Evolutionary conservation across 768 basidiomycete species (phyloP), one percentile per base, ranked within the genome.

Genomic region (Podaxis pistillaris): DNA sequence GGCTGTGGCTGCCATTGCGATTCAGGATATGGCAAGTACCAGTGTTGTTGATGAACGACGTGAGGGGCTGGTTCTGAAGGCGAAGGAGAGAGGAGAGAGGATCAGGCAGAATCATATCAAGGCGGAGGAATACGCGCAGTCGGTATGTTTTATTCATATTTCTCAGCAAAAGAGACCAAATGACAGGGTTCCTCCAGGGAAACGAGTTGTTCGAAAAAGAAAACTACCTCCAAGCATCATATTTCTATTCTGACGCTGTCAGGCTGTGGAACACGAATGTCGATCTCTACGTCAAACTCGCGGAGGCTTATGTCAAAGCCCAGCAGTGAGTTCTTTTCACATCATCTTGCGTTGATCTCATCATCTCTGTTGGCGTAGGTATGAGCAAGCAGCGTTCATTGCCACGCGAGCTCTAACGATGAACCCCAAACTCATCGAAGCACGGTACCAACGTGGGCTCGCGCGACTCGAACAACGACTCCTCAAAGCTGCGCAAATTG

Each of bases 401-500:
- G 76, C 79, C 12, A 73, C 73, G 6, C 68, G 72, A 19, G 79
- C 78, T 0, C 66, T 81, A 28, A 66, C 69, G 2, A 64, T 75
- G 24, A 72, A 80, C 40, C 79, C 80, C 5, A 73, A 72, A 64
- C 73, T 73, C 59, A 62, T 72, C 19, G 78, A 80, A 56, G 78
- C 79, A 22, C 74, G 80, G 17, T 81, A 76, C 62, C 69, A 76
- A 60, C 74, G 79, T 36, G 80, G 77, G 11, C 63, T 80, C 3
- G 76, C 79, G 7, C 73, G 79, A 4, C 71, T 78, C 51, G 78
- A 76, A 49, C 72, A 73, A 56, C 61, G 69, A n/a, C 64, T 74
- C 9, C 59, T 73, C 13, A 69, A 64, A 38, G 70, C 74, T 4
- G 74, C 70, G 36, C 72, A 73, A 64, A 71, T 58, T 73, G 75